Percentiles rank a stretch among this genome's conserved stretches.
These are phyloP conservation scores for Saturnispora quitensis DNA, from an alignment of 805 yeast genomes.

Conservation along the genomic window DNA sequence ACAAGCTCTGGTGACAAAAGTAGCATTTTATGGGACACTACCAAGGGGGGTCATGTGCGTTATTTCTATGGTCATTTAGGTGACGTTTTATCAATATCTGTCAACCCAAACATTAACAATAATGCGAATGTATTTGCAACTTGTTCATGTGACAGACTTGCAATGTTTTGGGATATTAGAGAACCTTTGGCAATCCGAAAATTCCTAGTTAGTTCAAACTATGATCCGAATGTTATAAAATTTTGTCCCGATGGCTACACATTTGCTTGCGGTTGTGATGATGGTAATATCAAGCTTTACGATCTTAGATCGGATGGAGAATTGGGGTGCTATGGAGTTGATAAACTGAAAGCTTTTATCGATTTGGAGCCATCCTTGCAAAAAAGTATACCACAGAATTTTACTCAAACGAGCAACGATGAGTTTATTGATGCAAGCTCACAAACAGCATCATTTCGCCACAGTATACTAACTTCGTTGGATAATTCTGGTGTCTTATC, in stretches of 20 bases:
- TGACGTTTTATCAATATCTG: constrained; percentile 50
- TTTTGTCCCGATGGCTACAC: constrained; percentile 65
- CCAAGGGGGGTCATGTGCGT: constrained; percentile 42
- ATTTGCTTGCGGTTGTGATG: constrained; percentile 71
- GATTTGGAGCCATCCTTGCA: constrained; percentile 3
- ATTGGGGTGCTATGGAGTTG: constrained; percentile 38
- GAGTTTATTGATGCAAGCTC: constrained; percentile 5
- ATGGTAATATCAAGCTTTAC: constrained; percentile 57
- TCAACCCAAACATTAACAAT: constrained; percentile 15
- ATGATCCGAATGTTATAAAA: constrained; percentile 53
- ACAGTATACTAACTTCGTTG: constrained; percentile 27
- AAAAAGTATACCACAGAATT: background rate
- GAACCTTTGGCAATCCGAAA: constrained; percentile 30
- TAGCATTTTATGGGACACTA: constrained; percentile 70
- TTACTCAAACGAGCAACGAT: background rate
- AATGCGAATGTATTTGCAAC: constrained; percentile 38
- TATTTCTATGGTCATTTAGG: constrained; percentile 62
- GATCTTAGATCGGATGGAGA: constrained; percentile 75
- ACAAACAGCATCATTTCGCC: constrained; percentile 17
- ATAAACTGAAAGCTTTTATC: constrained; percentile 10
- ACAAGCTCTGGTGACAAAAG: constrained; percentile 83
- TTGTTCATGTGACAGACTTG: constrained; percentile 62
- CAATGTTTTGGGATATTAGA: constrained; percentile 59
- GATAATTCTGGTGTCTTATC: constrained; percentile 67
- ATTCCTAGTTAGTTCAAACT: constrained; percentile 41